Conservation (phyloP, 2,329 filamentous ascomycete genomes). For the Onygenales sp. region DNA sequence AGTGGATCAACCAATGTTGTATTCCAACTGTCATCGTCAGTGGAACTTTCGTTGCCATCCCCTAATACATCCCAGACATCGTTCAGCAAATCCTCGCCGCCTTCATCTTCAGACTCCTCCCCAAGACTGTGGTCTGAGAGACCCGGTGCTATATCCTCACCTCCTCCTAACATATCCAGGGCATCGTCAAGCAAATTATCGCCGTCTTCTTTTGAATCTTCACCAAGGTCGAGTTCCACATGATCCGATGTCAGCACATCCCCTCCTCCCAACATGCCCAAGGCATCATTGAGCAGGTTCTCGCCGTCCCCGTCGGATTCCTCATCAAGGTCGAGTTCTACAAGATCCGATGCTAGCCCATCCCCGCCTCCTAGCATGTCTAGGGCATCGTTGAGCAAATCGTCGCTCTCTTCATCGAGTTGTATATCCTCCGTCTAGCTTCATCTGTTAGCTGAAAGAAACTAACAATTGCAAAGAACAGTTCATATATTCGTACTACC, state of each 20-base stretch:
- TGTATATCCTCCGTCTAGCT: neutral
- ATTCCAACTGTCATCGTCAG: neutral
- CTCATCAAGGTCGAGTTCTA: no score
- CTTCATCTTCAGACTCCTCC: neutral
- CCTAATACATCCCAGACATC: neutral
- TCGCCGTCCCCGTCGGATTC: neutral
- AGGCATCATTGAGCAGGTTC: no score
- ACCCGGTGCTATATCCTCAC: neutral
- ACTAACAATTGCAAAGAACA: no score
- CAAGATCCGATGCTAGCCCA: no score
- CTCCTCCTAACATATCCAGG: no score
- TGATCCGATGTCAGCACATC: slow-evolving; percentile 1
- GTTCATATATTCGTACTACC: no score
- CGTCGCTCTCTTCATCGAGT: slow-evolving; percentile 1
- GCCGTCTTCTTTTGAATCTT: neutral
- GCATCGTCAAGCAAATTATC: no score
- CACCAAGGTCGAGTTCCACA: slow-evolving; percentile 8
- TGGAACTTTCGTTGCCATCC: neutral
- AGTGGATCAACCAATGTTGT: slow-evolving; percentile 13
- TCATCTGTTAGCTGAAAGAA: no score
- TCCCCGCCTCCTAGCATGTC: neutral
- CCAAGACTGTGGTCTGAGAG: slow-evolving; percentile 7
- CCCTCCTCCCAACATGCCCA: no score
- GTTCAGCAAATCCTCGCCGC: neutral
- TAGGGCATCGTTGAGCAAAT: neutral